These are phyloP conservation scores for Kodamaea suecica DNA, from an alignment of 1,139 yeast genomes.

Conservation along the genomic window DNA sequence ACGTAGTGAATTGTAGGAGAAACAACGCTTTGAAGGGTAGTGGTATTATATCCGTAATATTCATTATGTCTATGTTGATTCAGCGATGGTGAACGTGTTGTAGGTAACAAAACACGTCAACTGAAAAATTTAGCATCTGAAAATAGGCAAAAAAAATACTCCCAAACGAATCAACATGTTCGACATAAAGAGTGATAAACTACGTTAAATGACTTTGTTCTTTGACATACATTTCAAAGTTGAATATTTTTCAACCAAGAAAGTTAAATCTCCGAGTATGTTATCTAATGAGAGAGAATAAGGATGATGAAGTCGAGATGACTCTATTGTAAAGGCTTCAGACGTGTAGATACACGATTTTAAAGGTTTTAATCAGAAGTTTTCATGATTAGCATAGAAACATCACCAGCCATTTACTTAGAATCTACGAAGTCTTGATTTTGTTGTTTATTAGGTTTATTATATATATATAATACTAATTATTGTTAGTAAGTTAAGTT, in stretches of 20 bases:
- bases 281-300: neutral
- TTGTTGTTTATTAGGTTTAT: too few relatives aligned
- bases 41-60: constrained; percentile 23
- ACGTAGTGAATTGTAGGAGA: constrained; percentile 31
- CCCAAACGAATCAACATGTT: neutral
- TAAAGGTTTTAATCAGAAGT: constrained; percentile 40
- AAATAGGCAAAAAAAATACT: neutral
- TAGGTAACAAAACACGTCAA: constrained; percentile 3
- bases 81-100: too few relatives aligned
- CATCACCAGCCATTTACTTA: constrained; percentile 45
- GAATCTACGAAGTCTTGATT: constrained; percentile 5
- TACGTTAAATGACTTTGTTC: too few relatives aligned
- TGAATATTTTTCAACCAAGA: too few relatives aligned
- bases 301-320: neutral
- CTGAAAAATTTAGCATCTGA: neutral
- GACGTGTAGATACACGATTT: constrained; percentile 34
- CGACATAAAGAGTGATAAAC: too few relatives aligned
- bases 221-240: too few relatives aligned
- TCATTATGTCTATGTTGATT: too few relatives aligned
- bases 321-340: constrained; percentile 23
- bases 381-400: constrained; percentile 53
- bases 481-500: constrained; percentile 2
- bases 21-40: constrained; percentile 38
- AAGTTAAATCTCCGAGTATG: too few relatives aligned
- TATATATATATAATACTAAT: neutral